Conservation (phyloP, 192 early-diverging fungal genomes). For the Entomortierella chlamydospora region DNA sequence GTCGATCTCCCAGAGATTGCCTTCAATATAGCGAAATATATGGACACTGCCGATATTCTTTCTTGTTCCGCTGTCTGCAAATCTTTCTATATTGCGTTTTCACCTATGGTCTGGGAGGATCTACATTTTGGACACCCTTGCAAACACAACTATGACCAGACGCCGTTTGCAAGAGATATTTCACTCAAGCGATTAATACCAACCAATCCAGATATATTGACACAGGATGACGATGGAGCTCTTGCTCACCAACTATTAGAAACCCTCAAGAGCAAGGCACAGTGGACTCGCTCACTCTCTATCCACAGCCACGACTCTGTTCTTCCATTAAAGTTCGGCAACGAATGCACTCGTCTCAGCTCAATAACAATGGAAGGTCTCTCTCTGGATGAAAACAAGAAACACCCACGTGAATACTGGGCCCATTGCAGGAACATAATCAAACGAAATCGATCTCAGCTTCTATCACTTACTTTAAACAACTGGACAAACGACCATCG, state of each 20-base stretch:
- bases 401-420: background rate
- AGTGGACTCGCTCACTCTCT: background rate
- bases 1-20: slow-evolving; percentile 16
- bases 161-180: too few species aligned
- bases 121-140: slow-evolving; percentile 4
- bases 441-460: slow-evolving; percentile 2
- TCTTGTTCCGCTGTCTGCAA: slow-evolving; percentile 10
- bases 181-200: too few species aligned
- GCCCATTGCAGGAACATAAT: slow-evolving; percentile 6
- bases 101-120: slow-evolving; percentile 22
- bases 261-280: slow-evolving; percentile 6
- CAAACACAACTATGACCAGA: too few species aligned
- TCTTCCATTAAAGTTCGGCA: slow-evolving; percentile 4
- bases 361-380: slow-evolving; percentile 13
- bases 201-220: too few species aligned
- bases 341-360: background rate
- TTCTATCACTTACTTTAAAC: background rate
- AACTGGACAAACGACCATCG: background rate
- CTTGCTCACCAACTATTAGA: too few species aligned
- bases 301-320: slow-evolving; percentile 5
- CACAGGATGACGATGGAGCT: too few species aligned
- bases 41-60: slow-evolving; percentile 4
- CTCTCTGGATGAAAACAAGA: background rate
- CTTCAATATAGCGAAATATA: background rate
- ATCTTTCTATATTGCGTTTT: background rate